Base-by-base conservation (phyloP, 768 basidiomycete genomes). In the Rhizopogon salebrosus region DNA sequence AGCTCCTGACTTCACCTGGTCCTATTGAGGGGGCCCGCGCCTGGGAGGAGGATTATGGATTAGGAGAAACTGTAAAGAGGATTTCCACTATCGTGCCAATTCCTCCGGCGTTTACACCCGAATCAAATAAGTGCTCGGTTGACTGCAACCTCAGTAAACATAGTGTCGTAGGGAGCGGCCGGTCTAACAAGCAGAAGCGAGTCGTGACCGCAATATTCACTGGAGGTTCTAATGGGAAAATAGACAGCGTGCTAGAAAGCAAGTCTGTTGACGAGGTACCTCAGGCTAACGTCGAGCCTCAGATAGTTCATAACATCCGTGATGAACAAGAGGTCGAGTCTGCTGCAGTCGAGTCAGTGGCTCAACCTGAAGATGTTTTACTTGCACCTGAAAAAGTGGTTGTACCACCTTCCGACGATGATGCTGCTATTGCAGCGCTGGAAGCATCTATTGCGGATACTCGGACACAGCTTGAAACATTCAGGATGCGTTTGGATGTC, bases 131-230 rank as follows among this genome's bases (percentile, higher is more conserved):
- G 9, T 14, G 14, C 22, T 34, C 14, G 16, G 20, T 22, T 9
- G 29, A 46, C 29, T 31, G 8, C 20, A 31, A 16, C 29, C 20
- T 31, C 20, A 34, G 14, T 34, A 40, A 22, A 1, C 26, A 37
- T 36, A 42, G 40, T 24, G 26, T 50, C 36, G 46, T 29, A 22
- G 48, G 46, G 22, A 63, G 54, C 26, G 35, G 41, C 3, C 41
- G 50, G 1, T 26, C 24, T 8, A 9, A 53, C 10, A 37, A 22
- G 20, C 58, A 54, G 41, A 57, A 58, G 11, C 60, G 66, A 6
- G 55, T 67, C 0, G 57, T 67, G 41, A 70, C 68, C 6, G 66
- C 66, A 40, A 66, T 69, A 34, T 67, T 67, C 14, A 62, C 66
- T 1, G 68, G 60, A 13, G 40, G 29, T 31, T 20, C 50, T 6